A percentile compares a stretch with the other conserved stretches of the same genome.
These are phyloP conservation scores for Prinsepia uniflora DNA, from an alignment of 306 rosid genomes.

Conservation along the genomic window DNA sequence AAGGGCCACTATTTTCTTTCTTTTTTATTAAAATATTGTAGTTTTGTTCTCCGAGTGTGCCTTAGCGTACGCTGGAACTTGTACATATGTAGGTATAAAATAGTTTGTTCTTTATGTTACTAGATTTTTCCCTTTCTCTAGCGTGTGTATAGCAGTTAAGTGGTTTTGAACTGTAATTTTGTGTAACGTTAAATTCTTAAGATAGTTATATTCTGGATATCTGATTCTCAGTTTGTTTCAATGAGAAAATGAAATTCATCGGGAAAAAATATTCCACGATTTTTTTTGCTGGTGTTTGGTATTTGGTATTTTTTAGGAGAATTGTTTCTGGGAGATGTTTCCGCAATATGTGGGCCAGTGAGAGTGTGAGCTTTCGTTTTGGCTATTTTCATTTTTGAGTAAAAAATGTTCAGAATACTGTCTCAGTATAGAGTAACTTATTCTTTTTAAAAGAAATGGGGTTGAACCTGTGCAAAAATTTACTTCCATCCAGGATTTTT, in stretches of 20 bases:
- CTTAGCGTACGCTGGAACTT: background rate
- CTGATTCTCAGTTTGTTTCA: background rate
- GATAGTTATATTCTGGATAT: background rate
- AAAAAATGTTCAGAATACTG: background rate
- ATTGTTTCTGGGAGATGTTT: background rate
- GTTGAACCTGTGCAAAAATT: background rate
- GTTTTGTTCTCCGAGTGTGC: slow-evolving; percentile 1
- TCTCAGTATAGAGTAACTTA: background rate
- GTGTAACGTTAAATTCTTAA: background rate
- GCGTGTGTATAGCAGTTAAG: background rate
- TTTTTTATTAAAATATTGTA: background rate
- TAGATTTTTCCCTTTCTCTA: background rate
- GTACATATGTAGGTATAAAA: background rate
- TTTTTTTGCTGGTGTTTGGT: background rate
- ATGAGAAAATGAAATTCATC: background rate
- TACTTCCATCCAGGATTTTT: background rate
- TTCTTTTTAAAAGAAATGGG: background rate
- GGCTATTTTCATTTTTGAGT: background rate
- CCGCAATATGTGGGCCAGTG: background rate
- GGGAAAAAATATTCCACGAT: background rate
- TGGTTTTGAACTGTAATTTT: background rate
- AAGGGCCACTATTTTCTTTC: background rate
- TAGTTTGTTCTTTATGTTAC: background rate
- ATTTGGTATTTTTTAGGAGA: background rate
- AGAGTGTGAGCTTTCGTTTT: background rate